Percentiles rank a stretch among this genome's conserved stretches.
These are phyloP conservation scores for Flaveria trinervia DNA, from an alignment of 129 eudicot species.

Conservation along the genomic window DNA sequence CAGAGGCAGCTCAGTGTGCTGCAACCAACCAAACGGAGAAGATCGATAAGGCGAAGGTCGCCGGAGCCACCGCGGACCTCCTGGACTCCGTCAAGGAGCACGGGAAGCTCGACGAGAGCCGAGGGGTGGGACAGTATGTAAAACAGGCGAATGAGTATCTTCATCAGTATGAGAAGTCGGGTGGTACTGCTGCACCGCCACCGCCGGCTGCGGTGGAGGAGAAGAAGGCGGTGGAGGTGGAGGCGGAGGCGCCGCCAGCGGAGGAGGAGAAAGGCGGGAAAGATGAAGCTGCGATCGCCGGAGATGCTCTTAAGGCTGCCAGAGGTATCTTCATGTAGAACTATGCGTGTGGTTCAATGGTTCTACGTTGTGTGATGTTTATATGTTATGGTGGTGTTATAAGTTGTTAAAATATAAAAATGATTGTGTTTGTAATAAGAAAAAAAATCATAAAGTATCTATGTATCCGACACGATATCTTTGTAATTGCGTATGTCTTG, in stretches of 20 bases:
- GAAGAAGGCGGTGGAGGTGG: neutral
- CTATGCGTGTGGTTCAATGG: neutral
- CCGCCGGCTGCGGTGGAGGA: neutral
- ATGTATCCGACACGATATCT: too few relatives aligned
- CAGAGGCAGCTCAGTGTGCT: conserved; percentile 57
- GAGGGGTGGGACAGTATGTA: conserved; percentile 54
- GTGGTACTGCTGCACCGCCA: conserved; percentile 23
- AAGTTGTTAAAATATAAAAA: too few relatives aligned
- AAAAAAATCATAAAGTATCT: too few relatives aligned
- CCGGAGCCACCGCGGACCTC: conserved; percentile 65
- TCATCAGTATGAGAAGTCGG: conserved; percentile 45
- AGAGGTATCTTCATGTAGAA: conserved; percentile 54
- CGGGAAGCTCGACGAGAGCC: conserved; percentile 59
- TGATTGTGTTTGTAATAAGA: too few relatives aligned
- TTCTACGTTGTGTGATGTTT: neutral
- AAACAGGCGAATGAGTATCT: conserved; percentile 67
- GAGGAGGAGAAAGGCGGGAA: conserved; percentile 22
- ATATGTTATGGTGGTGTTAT: too few relatives aligned
- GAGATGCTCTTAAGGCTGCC: conserved; percentile 51
- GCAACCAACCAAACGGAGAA: conserved; percentile 42
- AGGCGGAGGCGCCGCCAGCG: neutral
- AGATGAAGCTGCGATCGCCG: conserved; percentile 42
- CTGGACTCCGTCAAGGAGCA: conserved; percentile 49
- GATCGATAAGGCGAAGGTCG: conserved; percentile 50
- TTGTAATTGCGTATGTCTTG: too few relatives aligned